Percentiles rank a stretch among this genome's conserved stretches.
These are phyloP conservation scores for Pestalotiopsis sp. DNA, from an alignment of 2,329 filamentous ascomycete genomes.

Conservation along the genomic window DNA sequence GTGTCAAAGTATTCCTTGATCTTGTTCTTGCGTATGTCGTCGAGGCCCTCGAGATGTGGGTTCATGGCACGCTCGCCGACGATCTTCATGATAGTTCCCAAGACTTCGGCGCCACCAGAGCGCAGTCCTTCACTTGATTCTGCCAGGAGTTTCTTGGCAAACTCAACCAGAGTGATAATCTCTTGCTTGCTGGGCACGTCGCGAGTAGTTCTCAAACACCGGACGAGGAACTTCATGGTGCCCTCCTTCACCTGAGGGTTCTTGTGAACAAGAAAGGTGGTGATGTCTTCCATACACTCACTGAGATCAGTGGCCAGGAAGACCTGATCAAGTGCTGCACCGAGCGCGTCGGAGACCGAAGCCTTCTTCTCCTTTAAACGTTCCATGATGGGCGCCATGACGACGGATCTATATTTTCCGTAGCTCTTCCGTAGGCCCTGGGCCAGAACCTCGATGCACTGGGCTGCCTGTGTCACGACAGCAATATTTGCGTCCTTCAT, in stretches of 20 bases:
- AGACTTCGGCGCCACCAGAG: slow-evolving; percentile 86
- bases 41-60: slow-evolving; percentile 85
- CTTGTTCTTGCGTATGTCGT: slow-evolving; percentile 94
- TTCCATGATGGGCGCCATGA: slow-evolving; percentile 92
- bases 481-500: slow-evolving; percentile 99
- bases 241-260: slow-evolving; percentile 98
- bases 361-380: slow-evolving; percentile 97
- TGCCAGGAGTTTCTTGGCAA: slow-evolving; percentile 83
- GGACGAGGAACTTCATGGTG: slow-evolving; percentile 89
- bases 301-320: slow-evolving; percentile 70
- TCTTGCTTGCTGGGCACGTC: slow-evolving; percentile 85
- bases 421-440: slow-evolving; percentile 82
- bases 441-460: slow-evolving; percentile 87
- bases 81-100: slow-evolving; percentile 98
- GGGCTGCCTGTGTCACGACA: slow-evolving; percentile 90
- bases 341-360: slow-evolving; percentile 83
- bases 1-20: slow-evolving; percentile 88
- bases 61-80: slow-evolving; percentile 96
- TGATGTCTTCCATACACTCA: slow-evolving; percentile 90
- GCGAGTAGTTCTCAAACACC: slow-evolving; percentile 80
- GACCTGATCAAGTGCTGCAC: slow-evolving; percentile 76
- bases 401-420: slow-evolving; percentile 75
- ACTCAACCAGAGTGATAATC: slow-evolving; percentile 83
- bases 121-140: slow-evolving; percentile 86
- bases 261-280: slow-evolving; percentile 86